Percentiles rank a stretch among this genome's conserved stretches.
These are phyloP conservation scores for Kwoniella bestiolae DNA, from an alignment of 768 basidiomycete species.

Conservation along the genomic window DNA sequence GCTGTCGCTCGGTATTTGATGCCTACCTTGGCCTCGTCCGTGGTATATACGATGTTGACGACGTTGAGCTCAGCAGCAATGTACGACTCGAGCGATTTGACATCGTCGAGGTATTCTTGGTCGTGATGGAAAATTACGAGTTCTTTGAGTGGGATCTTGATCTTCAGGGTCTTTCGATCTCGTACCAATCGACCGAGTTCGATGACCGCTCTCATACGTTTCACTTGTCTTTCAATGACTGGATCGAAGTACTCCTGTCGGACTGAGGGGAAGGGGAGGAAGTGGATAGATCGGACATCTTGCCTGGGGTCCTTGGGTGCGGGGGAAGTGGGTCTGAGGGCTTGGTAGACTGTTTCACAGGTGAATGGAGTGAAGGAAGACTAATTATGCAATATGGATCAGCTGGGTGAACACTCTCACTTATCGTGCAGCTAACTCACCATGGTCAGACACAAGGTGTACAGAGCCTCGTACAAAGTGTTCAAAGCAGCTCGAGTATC, in stretches of 20 bases:
- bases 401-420: neutral
- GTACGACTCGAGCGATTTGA: slow-evolving; percentile 80
- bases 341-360: slow-evolving; percentile 94
- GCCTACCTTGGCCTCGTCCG: slow-evolving; percentile 81
- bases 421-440: slow-evolving; percentile 60
- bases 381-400: slow-evolving; percentile 58
- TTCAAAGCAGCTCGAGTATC: slow-evolving; percentile 88
- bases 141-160: slow-evolving; percentile 87
- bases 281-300: slow-evolving; percentile 92
- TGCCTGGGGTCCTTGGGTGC: slow-evolving; percentile 60
- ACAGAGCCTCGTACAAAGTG: slow-evolving; percentile 91
- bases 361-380: slow-evolving; percentile 98
- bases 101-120: slow-evolving; percentile 78
- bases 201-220: slow-evolving; percentile 93
- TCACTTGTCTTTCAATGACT: slow-evolving; percentile 89
- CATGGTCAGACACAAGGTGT: slow-evolving; percentile 94
- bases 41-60: slow-evolving; percentile 83
- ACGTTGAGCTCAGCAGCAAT: slow-evolving; percentile 95
- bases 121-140: slow-evolving; percentile 92
- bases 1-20: slow-evolving; percentile 89
- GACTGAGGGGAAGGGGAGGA: slow-evolving; percentile 88
- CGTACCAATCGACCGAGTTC: slow-evolving; percentile 87
- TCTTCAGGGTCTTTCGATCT: slow-evolving; percentile 79
- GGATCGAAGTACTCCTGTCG: slow-evolving; percentile 94
- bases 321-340: slow-evolving; percentile 79